Evolutionary conservation across 495 filamentous ascomycete genomes (phyloP).

Genomic region (Aspergillus asperescens): DNA sequence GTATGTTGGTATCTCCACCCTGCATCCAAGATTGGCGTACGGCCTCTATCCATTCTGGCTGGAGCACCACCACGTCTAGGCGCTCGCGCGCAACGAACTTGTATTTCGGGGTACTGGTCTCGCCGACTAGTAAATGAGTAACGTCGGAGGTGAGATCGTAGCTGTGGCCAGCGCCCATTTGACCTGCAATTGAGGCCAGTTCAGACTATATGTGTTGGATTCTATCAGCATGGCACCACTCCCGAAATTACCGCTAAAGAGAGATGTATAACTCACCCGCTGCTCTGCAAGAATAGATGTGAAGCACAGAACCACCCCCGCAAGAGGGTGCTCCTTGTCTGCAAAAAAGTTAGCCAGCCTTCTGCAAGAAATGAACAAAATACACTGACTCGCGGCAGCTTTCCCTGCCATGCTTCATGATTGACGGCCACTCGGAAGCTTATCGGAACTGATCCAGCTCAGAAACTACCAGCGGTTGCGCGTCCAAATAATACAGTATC

Average conservation of each 20-base stretch:
- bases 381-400: conserved; percentile 33
- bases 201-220: conserved; percentile 51
- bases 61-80: conserved; percentile 75
- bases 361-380: background rate
- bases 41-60: conserved; percentile 75
- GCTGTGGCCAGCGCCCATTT: conserved; percentile 83
- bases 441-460: background rate
- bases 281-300: conserved; percentile 78
- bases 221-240: background rate
- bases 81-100: conserved; percentile 88
- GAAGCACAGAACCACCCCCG: conserved; percentile 82
- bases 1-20: conserved; percentile 73
- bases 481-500: background rate
- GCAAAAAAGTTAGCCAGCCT: conserved; percentile 6
- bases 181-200: conserved; percentile 59
- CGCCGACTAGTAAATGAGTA: conserved; percentile 89
- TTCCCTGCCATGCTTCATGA: conserved; percentile 45
- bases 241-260: background rate
- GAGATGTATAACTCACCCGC: conserved; percentile 54
- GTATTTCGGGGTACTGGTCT: conserved; percentile 85
- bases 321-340: conserved; percentile 62
- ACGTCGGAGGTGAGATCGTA: conserved; percentile 93
- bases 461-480: background rate
- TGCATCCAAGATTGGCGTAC: conserved; percentile 76
- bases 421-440: conserved; percentile 10